Evolutionary conservation across 441 rosid species (phyloP), one percentile per base, ranked within the genome.

Genomic region (Adansonia rubrostipa): DNA sequence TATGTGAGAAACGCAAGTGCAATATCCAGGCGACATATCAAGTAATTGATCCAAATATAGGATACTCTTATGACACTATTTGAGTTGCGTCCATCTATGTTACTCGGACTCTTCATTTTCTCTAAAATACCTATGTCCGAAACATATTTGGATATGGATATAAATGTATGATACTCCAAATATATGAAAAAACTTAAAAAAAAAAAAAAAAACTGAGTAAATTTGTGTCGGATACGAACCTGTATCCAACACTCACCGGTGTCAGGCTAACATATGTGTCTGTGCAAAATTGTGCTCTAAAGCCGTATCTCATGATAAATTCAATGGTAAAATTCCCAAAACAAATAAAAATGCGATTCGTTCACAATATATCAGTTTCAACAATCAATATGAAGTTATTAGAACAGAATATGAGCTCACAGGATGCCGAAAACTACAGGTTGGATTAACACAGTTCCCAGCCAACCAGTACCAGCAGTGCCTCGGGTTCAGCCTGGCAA

Each of bases 391-490:
- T 19, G 13, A 44, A 75, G 15, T 20, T 33, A 36, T 54, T 40
- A 2, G 51, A 78, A 33, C 4, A 51, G 60, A 47, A 64, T 1
- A 77, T 4, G 42, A 74, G 77, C 90, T 87, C 82, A 89, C 90
- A 20, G 92, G 90, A 82, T 91, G 95, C 22, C 92, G 77, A 80
- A 88, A 91, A 61, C 76, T 84, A 81, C 91, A 91, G 2, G 82
- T 28, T 13, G 87, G 89, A 70, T 91, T 89, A 65, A 88, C 79
- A 76, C 90, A 91, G 80, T 66, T 88, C 13, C 88, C 86, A 77
- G 85, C 68, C 78, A 87, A 79, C 92, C 92, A 89, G 68, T 81
- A 89, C 91, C 91, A 87, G 77, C 92, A 91, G 76, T 88, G 89
- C 79, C 85, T 88, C 0, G 92, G 92, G 79, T 91, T 89, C 0